Percentiles rank a stretch among this genome's conserved stretches.
These are phyloP conservation scores for Hyphodiscus hymeniophilus DNA, from an alignment of 495 filamentous ascomycete genomes.

Conservation along the genomic window DNA sequence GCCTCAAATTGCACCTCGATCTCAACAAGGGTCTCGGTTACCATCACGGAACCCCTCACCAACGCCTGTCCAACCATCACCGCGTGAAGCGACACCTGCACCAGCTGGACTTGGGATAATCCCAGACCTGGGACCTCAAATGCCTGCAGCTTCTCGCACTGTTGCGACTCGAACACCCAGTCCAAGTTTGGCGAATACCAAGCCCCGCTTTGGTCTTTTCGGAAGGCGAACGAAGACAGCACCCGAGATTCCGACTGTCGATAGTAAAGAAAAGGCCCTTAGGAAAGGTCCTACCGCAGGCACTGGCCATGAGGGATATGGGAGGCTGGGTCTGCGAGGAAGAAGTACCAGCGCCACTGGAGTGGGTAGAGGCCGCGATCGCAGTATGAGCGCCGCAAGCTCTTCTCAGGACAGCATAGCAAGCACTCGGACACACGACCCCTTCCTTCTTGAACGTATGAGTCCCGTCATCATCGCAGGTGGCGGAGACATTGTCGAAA, in stretches of 20 bases:
- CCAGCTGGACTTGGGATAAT: slow-evolving; percentile 26
- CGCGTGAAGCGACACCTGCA: slow-evolving; percentile 34
- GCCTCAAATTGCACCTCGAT: slow-evolving; percentile 1
- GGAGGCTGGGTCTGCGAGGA: slow-evolving; percentile 55
- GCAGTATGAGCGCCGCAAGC: slow-evolving; percentile 31
- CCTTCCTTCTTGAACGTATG: slow-evolving; percentile 63
- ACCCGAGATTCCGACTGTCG: slow-evolving; percentile 37
- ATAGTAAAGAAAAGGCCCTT: slow-evolving; percentile 44
- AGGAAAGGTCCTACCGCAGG: slow-evolving; percentile 85
- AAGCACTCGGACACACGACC: slow-evolving; percentile 35
- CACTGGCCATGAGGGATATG: slow-evolving; percentile 95
- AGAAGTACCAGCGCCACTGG: slow-evolving; percentile 47
- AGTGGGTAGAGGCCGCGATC: slow-evolving; percentile 32
- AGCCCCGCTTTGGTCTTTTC: slow-evolving; percentile 66
- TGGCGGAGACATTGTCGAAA: slow-evolving; percentile 54
- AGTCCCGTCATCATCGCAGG: slow-evolving; percentile 84
- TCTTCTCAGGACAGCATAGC: slow-evolving; percentile 40
- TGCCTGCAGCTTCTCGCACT: slow-evolving; percentile 22
- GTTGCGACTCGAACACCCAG: slow-evolving; percentile 35
- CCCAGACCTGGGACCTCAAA: slow-evolving; percentile 21
- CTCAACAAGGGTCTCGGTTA: slow-evolving; percentile 28
- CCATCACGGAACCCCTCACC: slow-evolving; percentile 27
- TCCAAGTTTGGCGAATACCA: slow-evolving; percentile 33
- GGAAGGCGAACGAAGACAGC: slow-evolving; percentile 62
- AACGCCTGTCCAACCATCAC: slow-evolving; percentile 25